Evolutionary conservation across 225 moss, liverwort and hornwort genomes (phyloP), one percentile per base, ranked within the genome.

Genomic region (Polytrichum formosum): DNA sequence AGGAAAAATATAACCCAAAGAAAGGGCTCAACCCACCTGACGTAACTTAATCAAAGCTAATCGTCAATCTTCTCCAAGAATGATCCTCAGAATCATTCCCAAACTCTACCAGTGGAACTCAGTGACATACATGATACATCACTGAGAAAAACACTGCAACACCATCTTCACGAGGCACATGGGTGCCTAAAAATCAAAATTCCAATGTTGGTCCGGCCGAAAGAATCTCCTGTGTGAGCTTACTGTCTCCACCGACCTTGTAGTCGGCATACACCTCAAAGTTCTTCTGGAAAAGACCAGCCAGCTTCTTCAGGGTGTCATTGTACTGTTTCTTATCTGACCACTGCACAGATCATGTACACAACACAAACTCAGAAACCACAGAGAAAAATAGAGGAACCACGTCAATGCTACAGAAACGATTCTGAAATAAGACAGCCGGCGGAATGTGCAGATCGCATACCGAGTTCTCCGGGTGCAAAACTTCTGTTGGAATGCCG

Each of bases 381-480:
- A 58, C 46, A 30, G 4, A 22, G 21, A 6, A 61, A 61, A 26
- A 7, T 9, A 61, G 21, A n/a, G 13, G 0, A 16, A 46, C 22
- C 6, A 59, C 59, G 22, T 59, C n/a, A 59, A 59, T 9, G 21
- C 1, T 9, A 20, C 21, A 59, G 9, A 59, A 8, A 5, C 5
- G 20, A 19, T 27, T 16, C 46, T 46, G 13, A 46, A 37, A 35
- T 9, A 2, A 46, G 2, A 46, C 16, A 16, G 46, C 16, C 13
- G 46, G 46, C 46, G 13, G 2, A 16, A 46, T 13, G 46, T 46
- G 13, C 13, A 46, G 46, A 46, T 13, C 4, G 26, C 91, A 55
- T 84, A 96, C 96, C 84, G 91, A 87, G 73, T 94, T 94, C 79
- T 97, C 90, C 33, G 96, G 96, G 71, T 85, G 92, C 75, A 97